Conservation (phyloP, 805 yeast genomes). For the Priceomyces castillae region DNA sequence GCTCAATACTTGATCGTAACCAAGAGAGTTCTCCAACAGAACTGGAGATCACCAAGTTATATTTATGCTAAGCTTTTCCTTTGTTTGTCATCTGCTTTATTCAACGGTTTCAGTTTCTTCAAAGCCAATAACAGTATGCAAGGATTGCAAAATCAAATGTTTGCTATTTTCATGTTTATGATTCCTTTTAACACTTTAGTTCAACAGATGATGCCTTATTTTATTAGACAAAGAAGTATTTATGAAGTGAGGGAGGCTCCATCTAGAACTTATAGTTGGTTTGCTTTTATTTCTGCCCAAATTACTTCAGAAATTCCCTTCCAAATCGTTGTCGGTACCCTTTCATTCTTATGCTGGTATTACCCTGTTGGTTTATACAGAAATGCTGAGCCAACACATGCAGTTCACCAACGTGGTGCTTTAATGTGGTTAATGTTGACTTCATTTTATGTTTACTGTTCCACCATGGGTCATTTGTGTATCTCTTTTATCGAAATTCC, state of each 20-base stretch:
- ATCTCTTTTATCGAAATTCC: conserved; percentile 29
- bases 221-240: conserved; percentile 39
- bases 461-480: conserved; percentile 30
- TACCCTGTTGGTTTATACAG: conserved; percentile 52
- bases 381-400: conserved; percentile 53
- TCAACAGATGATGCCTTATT: conserved; percentile 45
- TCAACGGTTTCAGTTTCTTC: conserved; percentile 71
- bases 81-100: conserved; percentile 53
- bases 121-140: conserved; percentile 58
- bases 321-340: conserved; percentile 44
- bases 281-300: conserved; percentile 39
- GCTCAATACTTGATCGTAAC: conserved; percentile 31
- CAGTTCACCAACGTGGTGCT: conserved; percentile 35
- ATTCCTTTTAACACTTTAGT: conserved; percentile 40
- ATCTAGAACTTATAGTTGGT: conserved; percentile 44
- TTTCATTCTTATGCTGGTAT: conserved; percentile 48
- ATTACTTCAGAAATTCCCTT: conserved; percentile 47
- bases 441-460: conserved; percentile 24
- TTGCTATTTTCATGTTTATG: conserved; percentile 46
- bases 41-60: conserved; percentile 62
- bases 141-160: conserved; percentile 65
- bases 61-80: conserved; percentile 60
- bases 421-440: conserved; percentile 34
- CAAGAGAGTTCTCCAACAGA: conserved; percentile 23
- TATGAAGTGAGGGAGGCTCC: conserved; percentile 48